Conservation (phyloP, 2,329 filamentous ascomycete species). For the Colletotrichum sp. region DNA sequence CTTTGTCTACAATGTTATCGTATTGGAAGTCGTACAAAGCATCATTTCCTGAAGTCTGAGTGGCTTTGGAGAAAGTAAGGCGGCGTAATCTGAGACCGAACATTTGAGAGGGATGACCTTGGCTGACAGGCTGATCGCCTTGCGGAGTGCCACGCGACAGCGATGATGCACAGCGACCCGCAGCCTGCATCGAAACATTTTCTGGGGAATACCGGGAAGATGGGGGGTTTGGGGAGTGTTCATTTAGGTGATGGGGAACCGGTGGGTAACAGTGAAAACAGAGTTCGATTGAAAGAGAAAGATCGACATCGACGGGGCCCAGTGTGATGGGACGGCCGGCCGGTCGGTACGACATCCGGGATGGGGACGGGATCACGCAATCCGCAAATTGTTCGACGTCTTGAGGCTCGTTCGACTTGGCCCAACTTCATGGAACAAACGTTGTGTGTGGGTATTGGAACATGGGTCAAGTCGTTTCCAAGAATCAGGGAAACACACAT, state of each 20-base stretch:
- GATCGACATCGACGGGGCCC: constrained; percentile 1
- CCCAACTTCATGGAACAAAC: background rate
- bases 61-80: background rate
- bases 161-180: background rate
- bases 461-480: background rate
- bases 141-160: background rate
- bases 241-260: background rate
- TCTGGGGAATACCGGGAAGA: background rate
- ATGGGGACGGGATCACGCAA: constrained; percentile 6
- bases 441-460: accelerated
- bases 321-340: background rate
- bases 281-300: background rate
- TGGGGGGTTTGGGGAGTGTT: background rate
- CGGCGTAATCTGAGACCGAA: background rate
- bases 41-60: background rate
- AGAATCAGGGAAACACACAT: background rate
- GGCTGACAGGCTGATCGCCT: background rate
- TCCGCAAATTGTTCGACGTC: background rate
- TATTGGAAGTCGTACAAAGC: background rate
- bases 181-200: background rate
- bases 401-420: background rate
- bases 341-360: background rate
- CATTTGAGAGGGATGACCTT: background rate
- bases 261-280: background rate
- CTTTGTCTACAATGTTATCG: background rate